Evolutionary conservation across 352 stramenopile species (phyloP).

Genomic region (Phytophthora rubi): DNA sequence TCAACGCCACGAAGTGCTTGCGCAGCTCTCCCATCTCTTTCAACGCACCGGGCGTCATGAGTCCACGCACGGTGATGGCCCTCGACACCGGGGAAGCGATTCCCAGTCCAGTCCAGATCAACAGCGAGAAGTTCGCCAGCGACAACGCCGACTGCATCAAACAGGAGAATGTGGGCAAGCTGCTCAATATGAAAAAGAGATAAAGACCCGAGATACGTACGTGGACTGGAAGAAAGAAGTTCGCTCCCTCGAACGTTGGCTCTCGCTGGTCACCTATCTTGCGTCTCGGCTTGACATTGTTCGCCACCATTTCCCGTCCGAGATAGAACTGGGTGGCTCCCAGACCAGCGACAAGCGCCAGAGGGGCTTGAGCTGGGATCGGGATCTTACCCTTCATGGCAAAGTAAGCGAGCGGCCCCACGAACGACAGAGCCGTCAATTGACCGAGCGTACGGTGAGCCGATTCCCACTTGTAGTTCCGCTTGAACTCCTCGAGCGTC

Average conservation of each 20-base stretch:
- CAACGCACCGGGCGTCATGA: slow-evolving; percentile 48
- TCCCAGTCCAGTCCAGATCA: slow-evolving; percentile 70
- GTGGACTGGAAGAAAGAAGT: slow-evolving; percentile 54
- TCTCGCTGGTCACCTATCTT: slow-evolving; percentile 30
- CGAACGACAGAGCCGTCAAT: slow-evolving; percentile 91
- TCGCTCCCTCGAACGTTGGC: slow-evolving; percentile 36
- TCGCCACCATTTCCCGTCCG: slow-evolving; percentile 57
- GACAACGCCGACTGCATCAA: slow-evolving; percentile 54
- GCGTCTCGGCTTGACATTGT: slow-evolving; percentile 32
- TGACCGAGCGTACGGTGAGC: slow-evolving; percentile 95
- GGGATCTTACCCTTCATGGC: slow-evolving; percentile 75
- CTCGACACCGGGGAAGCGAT: slow-evolving; percentile 59
- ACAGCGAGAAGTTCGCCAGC: slow-evolving; percentile 64
- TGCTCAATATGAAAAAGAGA: neutral
- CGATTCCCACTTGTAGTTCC: slow-evolving; percentile 93
- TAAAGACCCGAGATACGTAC: slow-evolving; percentile 39
- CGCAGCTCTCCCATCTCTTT: slow-evolving; percentile 64
- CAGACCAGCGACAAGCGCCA: slow-evolving; percentile 48
- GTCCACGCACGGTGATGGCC: slow-evolving; percentile 59
- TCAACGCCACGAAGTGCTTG: slow-evolving; percentile 55
- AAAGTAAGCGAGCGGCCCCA: slow-evolving; percentile 92
- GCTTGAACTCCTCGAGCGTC: slow-evolving; percentile 97
- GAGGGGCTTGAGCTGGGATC: slow-evolving; percentile 47
- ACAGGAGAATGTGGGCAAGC: neutral
- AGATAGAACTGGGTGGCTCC: slow-evolving; percentile 60